Conservation (phyloP, 345 rosid genomes). For the Barbarea vulgaris region DNA sequence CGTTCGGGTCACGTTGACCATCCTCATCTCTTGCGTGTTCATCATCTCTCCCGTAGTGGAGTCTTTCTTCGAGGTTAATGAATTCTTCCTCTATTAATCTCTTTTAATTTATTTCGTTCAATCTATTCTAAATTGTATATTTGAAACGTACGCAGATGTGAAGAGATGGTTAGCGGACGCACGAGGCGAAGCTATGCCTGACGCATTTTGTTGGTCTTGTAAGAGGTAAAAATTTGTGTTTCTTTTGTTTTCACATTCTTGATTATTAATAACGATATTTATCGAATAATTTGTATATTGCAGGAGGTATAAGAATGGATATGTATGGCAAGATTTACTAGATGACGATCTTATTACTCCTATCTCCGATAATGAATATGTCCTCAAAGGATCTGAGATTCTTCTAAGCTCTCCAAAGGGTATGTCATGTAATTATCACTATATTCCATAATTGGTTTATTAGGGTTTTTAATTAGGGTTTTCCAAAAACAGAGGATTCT, state of each 20-base stretch:
- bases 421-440: slow-evolving; percentile 3
- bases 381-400: slow-evolving; percentile 72
- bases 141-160: slow-evolving; percentile 52
- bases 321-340: slow-evolving; percentile 76
- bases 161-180: slow-evolving; percentile 72
- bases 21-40: slow-evolving; percentile 75
- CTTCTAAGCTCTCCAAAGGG: slow-evolving; percentile 30
- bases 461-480: slow-evolving; percentile 7
- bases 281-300: background rate
- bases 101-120: background rate
- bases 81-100: background rate
- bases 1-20: slow-evolving; percentile 59
- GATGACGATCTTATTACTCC: slow-evolving; percentile 81
- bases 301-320: slow-evolving; percentile 71
- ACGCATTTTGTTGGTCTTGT: slow-evolving; percentile 71
- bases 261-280: background rate
- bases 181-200: slow-evolving; percentile 74
- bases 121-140: background rate
- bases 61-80: slow-evolving; percentile 63
- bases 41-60: slow-evolving; percentile 53
- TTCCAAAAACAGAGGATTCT: slow-evolving; percentile 34
- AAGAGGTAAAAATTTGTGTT: slow-evolving; percentile 51
- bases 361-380: slow-evolving; percentile 68
- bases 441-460: background rate
- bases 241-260: background rate